Evolutionary conservation across 257 asterid species (phyloP).

Genomic region (Lycium ferocissimum): DNA sequence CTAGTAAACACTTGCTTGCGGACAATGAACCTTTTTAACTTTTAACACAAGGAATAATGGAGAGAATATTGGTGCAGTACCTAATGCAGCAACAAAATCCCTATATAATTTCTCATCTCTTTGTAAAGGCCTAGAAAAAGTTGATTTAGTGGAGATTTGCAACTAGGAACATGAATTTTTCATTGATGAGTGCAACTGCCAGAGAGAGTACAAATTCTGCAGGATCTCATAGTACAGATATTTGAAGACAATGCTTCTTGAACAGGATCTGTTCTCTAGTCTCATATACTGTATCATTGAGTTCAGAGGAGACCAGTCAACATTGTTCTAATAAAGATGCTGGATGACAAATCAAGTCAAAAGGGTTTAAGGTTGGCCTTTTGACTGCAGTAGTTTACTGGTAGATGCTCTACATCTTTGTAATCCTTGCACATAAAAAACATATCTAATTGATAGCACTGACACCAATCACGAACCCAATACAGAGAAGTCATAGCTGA

Average conservation of each 20-base stretch:
- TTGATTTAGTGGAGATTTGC: constrained; percentile 6
- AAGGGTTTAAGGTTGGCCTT: neutral
- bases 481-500: constrained; percentile 1
- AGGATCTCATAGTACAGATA: neutral
- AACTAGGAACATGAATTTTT: neutral
- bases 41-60: neutral
- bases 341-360: neutral
- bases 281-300: neutral
- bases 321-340: neutral
- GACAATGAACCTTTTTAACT: neutral
- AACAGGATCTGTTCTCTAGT: constrained; percentile 11
- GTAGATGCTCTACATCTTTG: neutral
- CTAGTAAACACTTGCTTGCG: neutral
- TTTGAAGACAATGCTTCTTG: constrained; percentile 17
- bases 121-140: neutral
- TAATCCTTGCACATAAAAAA: neutral
- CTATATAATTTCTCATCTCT: neutral
- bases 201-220: constrained; percentile 21
- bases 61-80: neutral
- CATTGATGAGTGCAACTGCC: constrained; percentile 10
- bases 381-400: constrained; percentile 9
- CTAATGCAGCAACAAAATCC: neutral
- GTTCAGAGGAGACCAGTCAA: neutral
- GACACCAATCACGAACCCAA: neutral
- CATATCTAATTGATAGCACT: neutral